These are phyloP conservation scores for Fraxinus floribunda DNA, from an alignment of 305 asterid genomes.

Conservation along the genomic window DNA sequence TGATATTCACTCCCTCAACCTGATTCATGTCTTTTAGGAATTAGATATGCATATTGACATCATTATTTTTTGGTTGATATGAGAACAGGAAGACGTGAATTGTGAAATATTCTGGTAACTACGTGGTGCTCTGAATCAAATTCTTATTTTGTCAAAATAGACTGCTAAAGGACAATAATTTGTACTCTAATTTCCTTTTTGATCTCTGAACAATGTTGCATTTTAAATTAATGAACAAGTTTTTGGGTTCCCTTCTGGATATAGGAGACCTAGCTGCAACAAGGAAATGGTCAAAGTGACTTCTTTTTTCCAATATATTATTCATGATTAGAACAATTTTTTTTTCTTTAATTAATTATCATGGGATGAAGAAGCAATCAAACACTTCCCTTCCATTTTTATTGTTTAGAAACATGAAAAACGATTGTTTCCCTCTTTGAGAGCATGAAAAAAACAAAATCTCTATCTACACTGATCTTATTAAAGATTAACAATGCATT, in stretches of 20 bases:
- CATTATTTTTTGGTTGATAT: neutral
- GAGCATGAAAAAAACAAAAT: neutral
- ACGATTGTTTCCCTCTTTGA: neutral
- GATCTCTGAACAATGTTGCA: neutral
- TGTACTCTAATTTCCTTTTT: neutral
- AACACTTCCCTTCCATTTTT: neutral
- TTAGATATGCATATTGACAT: constrained; percentile 17
- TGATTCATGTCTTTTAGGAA: constrained; percentile 9
- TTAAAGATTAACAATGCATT: neutral
- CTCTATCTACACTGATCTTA: neutral
- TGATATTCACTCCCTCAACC: constrained; percentile 56
- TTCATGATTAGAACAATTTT: neutral
- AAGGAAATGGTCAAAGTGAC: neutral
- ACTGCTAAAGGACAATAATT: neutral
- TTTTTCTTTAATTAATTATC: constrained; percentile 1
- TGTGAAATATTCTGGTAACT: neutral
- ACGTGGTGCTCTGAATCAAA: neutral
- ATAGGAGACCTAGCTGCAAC: neutral
- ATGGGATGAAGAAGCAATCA: neutral
- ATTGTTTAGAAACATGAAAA: neutral
- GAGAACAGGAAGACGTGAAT: constrained; percentile 5
- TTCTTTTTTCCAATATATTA: neutral
- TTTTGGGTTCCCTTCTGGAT: neutral
- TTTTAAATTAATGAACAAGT: neutral
- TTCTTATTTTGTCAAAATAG: neutral